Conservation (phyloP, 169 alveolate genomes). For the Toxoplasma gondii region DNA sequence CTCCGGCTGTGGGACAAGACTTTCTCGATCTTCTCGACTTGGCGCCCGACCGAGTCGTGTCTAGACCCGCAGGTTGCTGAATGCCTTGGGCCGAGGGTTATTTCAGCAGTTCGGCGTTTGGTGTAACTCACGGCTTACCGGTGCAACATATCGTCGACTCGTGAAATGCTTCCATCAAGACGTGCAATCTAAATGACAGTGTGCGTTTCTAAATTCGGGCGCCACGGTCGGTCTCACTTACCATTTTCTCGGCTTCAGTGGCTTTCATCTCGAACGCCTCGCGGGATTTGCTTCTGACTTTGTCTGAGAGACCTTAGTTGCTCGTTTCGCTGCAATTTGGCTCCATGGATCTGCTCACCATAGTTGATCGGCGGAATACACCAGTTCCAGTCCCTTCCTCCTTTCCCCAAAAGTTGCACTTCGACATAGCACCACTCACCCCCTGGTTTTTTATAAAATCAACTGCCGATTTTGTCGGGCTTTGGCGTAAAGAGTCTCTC, state of each 20-base stretch:
- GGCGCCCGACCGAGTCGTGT: conserved; percentile 19
- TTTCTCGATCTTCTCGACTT: conserved; percentile 22
- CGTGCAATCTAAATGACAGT: conserved; percentile 10
- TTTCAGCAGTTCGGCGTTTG: not conserved
- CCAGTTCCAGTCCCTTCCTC: conserved; percentile 83
- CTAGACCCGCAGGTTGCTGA: not conserved
- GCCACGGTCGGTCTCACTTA: not conserved
- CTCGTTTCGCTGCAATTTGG: not conserved
- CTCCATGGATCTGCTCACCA: not conserved
- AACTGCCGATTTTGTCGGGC: not conserved
- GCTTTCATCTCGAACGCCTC: conserved; percentile 70
- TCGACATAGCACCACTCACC: conserved; percentile 92
- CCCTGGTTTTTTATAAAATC: conserved; percentile 61
- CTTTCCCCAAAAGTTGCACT: conserved; percentile 87
- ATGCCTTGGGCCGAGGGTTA: not conserved
- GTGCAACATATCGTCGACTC: not conserved
- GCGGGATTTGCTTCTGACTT: conserved; percentile 51
- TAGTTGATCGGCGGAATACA: conserved; percentile 49
- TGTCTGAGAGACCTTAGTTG: conserved; percentile 23
- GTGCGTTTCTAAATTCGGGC: not conserved
- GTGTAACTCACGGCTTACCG: not conserved
- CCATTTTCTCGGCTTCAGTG: conserved; percentile 67
- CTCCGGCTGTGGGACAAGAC: conserved; percentile 1
- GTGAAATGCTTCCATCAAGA: conserved; percentile 55
- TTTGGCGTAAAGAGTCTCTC: not conserved